A percentile compares a stretch with the other conserved stretches of the same genome.
Conservation (phyloP, 2,329 filamentous ascomycete species). For the Trichoderma hamatum region DNA sequence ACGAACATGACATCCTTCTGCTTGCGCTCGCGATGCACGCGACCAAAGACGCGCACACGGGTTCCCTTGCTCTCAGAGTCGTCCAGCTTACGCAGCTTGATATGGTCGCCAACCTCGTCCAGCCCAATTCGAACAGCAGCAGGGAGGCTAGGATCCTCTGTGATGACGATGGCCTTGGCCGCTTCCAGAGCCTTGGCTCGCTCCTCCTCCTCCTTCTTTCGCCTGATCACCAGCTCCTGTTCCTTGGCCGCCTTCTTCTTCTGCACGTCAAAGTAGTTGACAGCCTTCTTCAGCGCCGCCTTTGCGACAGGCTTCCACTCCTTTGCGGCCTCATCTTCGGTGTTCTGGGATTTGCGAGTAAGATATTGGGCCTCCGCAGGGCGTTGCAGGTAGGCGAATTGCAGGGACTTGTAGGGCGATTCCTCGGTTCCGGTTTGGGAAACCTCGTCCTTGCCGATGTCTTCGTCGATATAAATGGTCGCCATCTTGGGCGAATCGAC, state of each 20-base stretch:
- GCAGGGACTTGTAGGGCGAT: conserved; percentile 79
- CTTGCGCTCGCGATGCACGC: conserved; percentile 77
- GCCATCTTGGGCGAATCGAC: conserved; percentile 36
- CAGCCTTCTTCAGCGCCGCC: conserved; percentile 32
- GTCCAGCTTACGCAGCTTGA: conserved; percentile 42
- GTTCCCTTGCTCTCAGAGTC: conserved; percentile 61
- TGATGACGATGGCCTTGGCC: conserved; percentile 72
- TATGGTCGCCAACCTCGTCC: conserved; percentile 37
- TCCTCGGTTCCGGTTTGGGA: conserved; percentile 68
- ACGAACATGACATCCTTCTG: conserved; percentile 83
- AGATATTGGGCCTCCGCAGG: conserved; percentile 39
- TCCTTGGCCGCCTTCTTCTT: conserved; percentile 33
- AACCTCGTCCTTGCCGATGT: conserved; percentile 72
- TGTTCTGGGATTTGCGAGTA: conserved; percentile 58
- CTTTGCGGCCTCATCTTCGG: conserved; percentile 35
- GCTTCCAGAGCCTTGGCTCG: conserved; percentile 60
- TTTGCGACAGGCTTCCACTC: conserved; percentile 41
- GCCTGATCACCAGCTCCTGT: conserved; percentile 30
- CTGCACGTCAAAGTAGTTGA: conserved; percentile 32
- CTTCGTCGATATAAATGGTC: conserved; percentile 66
- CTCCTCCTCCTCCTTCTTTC: conserved; percentile 32
- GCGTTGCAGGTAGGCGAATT: conserved; percentile 68
- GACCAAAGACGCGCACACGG: conserved; percentile 76
- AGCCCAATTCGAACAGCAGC: conserved; percentile 75
- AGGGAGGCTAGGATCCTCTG: conserved; percentile 67